Percentiles rank a stretch among this genome's conserved stretches.
These are phyloP conservation scores for Adansonia digitata DNA, from an alignment of 345 rosid genomes.

Conservation along the genomic window DNA sequence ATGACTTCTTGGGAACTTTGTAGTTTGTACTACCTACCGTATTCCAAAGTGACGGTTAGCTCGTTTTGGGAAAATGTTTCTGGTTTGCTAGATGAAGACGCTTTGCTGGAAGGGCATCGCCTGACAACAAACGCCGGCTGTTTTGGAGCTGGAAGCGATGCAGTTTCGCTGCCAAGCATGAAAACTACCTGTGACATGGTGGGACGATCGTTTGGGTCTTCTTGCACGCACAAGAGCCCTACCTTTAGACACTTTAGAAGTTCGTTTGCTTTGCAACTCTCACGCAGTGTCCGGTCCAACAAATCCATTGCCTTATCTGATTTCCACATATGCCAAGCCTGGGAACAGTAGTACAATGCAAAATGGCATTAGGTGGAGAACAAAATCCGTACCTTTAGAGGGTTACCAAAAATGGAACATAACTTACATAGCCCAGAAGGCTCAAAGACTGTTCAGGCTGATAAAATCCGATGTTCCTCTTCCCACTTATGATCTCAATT, in stretches of 20 bases:
- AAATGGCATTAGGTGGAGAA: neutral
- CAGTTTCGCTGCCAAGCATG: conserved; percentile 14
- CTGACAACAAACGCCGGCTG: conserved; percentile 15
- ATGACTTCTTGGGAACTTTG: neutral
- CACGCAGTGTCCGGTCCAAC: conserved; percentile 1
- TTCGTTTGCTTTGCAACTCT: neutral
- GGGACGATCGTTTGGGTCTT: conserved; percentile 14
- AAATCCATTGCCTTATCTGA: conserved; percentile 10
- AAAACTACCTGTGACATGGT: conserved; percentile 14
- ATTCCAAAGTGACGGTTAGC: conserved; percentile 9
- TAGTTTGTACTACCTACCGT: neutral
- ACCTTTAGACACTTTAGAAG: neutral
- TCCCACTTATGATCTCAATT: conserved; percentile 51
- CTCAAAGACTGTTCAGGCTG: conserved; percentile 29
- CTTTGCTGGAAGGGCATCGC: conserved; percentile 7
- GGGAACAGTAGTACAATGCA: neutral
- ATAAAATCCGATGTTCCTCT: conserved; percentile 34
- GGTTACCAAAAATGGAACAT: neutral
- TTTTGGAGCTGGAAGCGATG: conserved; percentile 11
- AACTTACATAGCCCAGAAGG: conserved; percentile 53
- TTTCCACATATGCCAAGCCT: conserved; percentile 18
- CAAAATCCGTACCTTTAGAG: neutral
- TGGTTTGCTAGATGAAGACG: conserved; percentile 11
- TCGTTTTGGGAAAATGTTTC: conserved; percentile 4
- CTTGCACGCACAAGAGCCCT: conserved; percentile 14